Evolutionary conservation across 2,329 filamentous ascomycete genomes (phyloP).

Genomic region (Talaromyces albobiverticillius): DNA sequence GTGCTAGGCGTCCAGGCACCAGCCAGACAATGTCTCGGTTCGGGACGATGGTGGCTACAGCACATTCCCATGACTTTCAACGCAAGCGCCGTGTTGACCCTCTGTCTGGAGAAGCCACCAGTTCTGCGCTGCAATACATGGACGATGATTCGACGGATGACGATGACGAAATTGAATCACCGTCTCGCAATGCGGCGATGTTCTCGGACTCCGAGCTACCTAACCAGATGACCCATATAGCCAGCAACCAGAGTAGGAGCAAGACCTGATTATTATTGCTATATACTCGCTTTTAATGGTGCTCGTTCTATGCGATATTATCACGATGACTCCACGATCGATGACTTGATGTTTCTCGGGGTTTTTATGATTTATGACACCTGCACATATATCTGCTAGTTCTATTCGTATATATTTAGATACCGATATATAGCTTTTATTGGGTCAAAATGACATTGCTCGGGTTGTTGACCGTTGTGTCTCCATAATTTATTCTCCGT

Average conservation of each 20-base stretch:
- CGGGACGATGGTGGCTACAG: slow-evolving; percentile 70
- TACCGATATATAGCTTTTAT: neutral
- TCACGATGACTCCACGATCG: neutral
- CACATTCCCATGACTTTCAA: slow-evolving; percentile 90
- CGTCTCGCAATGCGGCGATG: neutral
- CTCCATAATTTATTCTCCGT: too few species aligned
- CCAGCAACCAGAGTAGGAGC: neutral
- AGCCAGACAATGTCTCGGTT: slow-evolving; percentile 49
- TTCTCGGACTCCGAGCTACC: slow-evolving; percentile 10
- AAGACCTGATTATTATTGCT: neutral
- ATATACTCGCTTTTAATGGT: neutral
- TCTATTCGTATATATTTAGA: neutral
- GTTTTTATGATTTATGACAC: neutral
- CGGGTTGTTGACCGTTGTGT: too few species aligned
- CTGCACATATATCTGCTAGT: neutral
- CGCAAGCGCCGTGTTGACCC: slow-evolving; percentile 62
- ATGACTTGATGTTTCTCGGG: neutral
- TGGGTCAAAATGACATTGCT: neutral
- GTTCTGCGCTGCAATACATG: slow-evolving; percentile 36
- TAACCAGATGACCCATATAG: neutral
- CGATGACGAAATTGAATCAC: slow-evolving; percentile 32
- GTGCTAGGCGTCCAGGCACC: slow-evolving; percentile 24
- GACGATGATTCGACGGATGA: slow-evolving; percentile 35
- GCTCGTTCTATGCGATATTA: neutral
- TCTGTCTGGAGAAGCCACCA: slow-evolving; percentile 33